A percentile compares a stretch with the other conserved stretches of the same genome.
Evolutionary conservation across 139 green algal genomes (phyloP).

Genomic region (Closterium sp.): DNA sequence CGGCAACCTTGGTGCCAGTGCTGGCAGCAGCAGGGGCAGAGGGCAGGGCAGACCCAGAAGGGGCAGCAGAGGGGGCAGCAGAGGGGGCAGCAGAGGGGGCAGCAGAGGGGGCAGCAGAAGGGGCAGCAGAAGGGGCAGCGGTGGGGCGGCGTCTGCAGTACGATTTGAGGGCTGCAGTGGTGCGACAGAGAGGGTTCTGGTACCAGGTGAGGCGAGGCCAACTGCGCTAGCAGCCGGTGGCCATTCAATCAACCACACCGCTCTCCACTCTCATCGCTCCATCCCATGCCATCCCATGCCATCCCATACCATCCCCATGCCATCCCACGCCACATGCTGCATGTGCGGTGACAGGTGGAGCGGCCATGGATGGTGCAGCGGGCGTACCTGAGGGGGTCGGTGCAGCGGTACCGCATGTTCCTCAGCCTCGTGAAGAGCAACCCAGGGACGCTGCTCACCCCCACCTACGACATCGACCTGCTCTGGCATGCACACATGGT

Average conservation of each 20-base stretch:
- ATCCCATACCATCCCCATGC: neutral
- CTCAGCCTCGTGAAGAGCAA: slow-evolving; percentile 7
- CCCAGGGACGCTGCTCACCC: neutral
- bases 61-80: neutral
- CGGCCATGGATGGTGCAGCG: neutral
- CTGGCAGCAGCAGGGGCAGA: neutral
- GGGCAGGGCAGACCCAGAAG: no score
- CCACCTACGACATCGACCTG: slow-evolving; percentile 46
- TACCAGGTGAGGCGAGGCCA: neutral
- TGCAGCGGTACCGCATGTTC: slow-evolving; percentile 32
- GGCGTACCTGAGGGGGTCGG: neutral
- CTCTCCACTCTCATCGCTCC: no score
- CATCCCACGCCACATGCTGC: neutral
- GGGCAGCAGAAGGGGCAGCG: neutral
- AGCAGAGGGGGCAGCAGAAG: neutral
- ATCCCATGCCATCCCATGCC: no score
- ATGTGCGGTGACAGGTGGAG: neutral
- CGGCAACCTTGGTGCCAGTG: neutral
- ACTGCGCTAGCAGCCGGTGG: no score
- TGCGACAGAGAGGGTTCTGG: neutral
- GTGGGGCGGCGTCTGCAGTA: neutral
- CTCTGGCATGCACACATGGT: slow-evolving; percentile 43
- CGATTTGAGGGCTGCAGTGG: neutral
- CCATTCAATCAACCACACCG: no score
- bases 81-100: neutral